Evolutionary conservation across 2,329 filamentous ascomycete species (phyloP), one percentile per base, ranked within the genome.

Genomic region (Cladophialophora yegresii): DNA sequence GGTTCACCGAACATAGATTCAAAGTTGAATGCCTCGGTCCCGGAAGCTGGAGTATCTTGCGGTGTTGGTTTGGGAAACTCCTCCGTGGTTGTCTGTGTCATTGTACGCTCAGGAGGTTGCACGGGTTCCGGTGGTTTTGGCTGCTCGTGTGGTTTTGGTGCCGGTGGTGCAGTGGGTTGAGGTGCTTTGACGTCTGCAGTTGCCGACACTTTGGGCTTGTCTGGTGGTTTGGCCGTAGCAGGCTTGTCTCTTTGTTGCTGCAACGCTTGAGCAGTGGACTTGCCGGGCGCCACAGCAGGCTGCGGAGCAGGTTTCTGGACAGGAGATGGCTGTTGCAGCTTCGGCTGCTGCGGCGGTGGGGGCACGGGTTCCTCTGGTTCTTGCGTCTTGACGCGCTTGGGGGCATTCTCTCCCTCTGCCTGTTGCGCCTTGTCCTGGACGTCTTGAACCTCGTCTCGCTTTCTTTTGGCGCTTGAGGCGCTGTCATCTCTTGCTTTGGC

Each of bases 1-100:
- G 70, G 70, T 13, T 76, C 73, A 22, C 76, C 74, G 43, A 79
- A 75, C 64, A 77, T 74, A 1, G 77, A 76, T 56, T 78, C 76
- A 61, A 80, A 79, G 53, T 77, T 77, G 63, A 80, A 72, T 2
- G 77, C 77, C 16, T 76, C 75, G 13, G 71, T 70, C 1, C 62
- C 64, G 6, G 67, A 55, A 23, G 68, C 71, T 36, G 73, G 66
- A 26, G 71, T 68, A 45, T 70, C 65, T 70, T 75, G 75, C 20
- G 63, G 73, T 59, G 55, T 65, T 3, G 71, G 63, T 22, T 71
- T 72, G 33, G 59, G 50, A 51, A 67, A 64, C 43, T 65, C 67
- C 36, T 72, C 65, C 36, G 57, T 36, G 26, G 63, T 60, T 32
- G 54, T 61, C 28, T 58, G 64, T 40, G 54, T 67, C 49, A 62